These are phyloP conservation scores for Fraxinus latifolia DNA, from an alignment of 305 asterid species.

Conservation along the genomic window DNA sequence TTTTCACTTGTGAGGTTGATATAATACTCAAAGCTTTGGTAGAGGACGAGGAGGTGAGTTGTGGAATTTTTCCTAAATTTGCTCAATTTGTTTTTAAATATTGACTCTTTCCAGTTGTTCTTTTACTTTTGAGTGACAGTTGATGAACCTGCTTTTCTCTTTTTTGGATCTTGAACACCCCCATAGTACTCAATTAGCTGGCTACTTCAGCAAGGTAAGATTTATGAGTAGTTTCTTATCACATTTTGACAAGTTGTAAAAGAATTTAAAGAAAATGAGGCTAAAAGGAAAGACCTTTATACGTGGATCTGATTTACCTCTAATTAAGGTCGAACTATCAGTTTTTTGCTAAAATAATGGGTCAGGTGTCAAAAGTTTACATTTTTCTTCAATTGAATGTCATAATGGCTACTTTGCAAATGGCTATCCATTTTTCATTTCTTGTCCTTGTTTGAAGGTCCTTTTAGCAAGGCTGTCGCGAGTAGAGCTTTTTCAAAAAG, in stretches of 20 bases:
- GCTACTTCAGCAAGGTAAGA: slow-evolving; percentile 93
- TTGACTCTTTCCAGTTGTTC: slow-evolving; percentile 13
- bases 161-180: slow-evolving; percentile 65
- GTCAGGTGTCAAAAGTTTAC: neutral
- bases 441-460: neutral
- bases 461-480: neutral
- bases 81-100: neutral
- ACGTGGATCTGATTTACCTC: neutral
- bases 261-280: neutral
- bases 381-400: neutral
- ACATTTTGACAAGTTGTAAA: neutral
- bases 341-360: neutral
- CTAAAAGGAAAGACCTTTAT: slow-evolving; percentile 3
- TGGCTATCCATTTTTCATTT: neutral
- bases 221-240: neutral
- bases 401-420: neutral
- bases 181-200: slow-evolving; percentile 74
- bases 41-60: slow-evolving; percentile 79
- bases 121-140: slow-evolving; percentile 49
- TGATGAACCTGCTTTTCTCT: slow-evolving; percentile 87
- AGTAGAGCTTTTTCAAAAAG: neutral
- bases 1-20: slow-evolving; percentile 95
- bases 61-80: slow-evolving; percentile 15
- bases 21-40: slow-evolving; percentile 82
- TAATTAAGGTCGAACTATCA: neutral